Evolutionary conservation across 2,329 filamentous ascomycete genomes (phyloP), one percentile per base, ranked within the genome.

Genomic region (Aspergillus latus): DNA sequence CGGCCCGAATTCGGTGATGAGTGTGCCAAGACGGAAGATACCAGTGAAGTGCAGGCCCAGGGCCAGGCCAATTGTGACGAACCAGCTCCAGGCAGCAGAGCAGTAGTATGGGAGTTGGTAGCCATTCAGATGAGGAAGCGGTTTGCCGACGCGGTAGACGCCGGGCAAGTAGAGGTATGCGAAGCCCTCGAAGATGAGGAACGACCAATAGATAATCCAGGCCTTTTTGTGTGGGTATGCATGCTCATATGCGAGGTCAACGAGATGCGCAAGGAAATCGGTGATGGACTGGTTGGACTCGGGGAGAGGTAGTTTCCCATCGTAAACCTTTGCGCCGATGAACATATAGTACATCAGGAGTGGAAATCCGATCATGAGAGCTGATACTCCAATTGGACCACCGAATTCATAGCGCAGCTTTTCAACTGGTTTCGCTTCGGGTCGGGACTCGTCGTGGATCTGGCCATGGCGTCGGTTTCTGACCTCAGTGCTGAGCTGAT

Each of bases 261-360:
- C 80, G 67, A 97, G 77, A 62, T 95, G 86, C 54, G 78, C 74
- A 47, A 82, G 80, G 71, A 97, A 97, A 2, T 91, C 85, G 5
- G 67, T 57, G 69, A 84, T 83, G 57, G 81, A 84, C 77, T 96
- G 82, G 37, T 82, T 87, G 11, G 81, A 67, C 1, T 76, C 76
- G 0, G 86, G 89, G 26, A 80, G 75, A 7, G 94, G 94, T 26
- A 94, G 79, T 59, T 88, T 85, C 60, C 93, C 93, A 68, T 91
- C 80, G 77, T 97, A 97, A 77, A 92, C 95, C 30, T 87, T 92
- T 10, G 93, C 89, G 39, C 94, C 94, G 71, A 96, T 87, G 90
- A 92, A 97, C 92, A 97, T 96, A 78, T 97, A 97, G 84, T 90
- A 97, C 93, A 97, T 97, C 64, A 97, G 82, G 28, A 87, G 58